Base-by-base conservation (phyloP, 2,329 filamentous ascomycete genomes). In the Anisogramma anomala region DNA sequence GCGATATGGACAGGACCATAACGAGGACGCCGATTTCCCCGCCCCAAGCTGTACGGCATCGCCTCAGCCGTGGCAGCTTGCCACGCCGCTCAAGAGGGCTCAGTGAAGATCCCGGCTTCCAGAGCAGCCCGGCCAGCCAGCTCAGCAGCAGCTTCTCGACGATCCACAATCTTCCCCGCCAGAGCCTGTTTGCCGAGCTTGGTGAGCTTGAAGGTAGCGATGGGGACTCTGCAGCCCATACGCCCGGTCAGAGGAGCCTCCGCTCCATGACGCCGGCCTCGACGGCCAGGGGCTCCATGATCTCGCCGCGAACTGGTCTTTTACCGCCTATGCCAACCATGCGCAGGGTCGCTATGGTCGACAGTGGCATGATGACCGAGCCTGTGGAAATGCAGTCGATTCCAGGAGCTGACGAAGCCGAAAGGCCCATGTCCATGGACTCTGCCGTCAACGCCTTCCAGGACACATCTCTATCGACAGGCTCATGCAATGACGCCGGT, bases 121-220 rank as follows among this genome's bases (percentile, higher is more conserved):
- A 69, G 32, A 71, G 73, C 54, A 82, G 77, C 46, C 77, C 75
- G 13, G 68, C 69, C 35, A 82, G 77, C 46, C 77, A 74, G 14
- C 68, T 69, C 36, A 77, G 74, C 54, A 70, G 67, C 50, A 71
- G 66, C 48, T 59, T 58, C 34, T 54, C 63, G 41, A 64, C 64
- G 33, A 71, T 3, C 66, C 74, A 8, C 64, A 71, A 42, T 59
- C 61, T 32, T 62, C 54, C 14, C 72, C 76, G 13, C 13, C 84
- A 94, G 65, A 96, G 83, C 54, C 68, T 98, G 37, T 94, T 91
- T 57, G 87, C 87, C 30, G 91, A 98, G 60, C 72, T 98, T 31
- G 85, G 83, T 39, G 84, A 86, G 50, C 66, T 95, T 32, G 81
- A 77, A 47, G 77, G 77, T 49, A 81, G 82, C 50, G 84, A 85